Evolutionary conservation across 768 basidiomycete genomes (phyloP).

Genomic region (Tylopilus plumbeoviolaceoides): DNA sequence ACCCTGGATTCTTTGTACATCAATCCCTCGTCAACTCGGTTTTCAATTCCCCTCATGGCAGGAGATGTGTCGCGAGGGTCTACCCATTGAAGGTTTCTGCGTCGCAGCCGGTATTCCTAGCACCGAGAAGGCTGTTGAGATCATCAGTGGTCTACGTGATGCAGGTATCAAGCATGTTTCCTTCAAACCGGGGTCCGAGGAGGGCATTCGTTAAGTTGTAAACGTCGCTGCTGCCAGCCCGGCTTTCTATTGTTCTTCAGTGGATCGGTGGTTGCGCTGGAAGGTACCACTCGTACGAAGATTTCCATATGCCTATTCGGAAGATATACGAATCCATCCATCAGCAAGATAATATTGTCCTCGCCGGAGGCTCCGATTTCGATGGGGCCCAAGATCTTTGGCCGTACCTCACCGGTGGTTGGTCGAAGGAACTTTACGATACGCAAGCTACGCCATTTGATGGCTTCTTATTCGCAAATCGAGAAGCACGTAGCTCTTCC

Average conservation of each 20-base stretch:
- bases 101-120: constrained; percentile 96
- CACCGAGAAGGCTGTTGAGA: constrained; percentile 96
- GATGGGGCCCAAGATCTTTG: constrained; percentile 93
- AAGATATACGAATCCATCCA: constrained; percentile 89
- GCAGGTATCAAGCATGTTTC: constrained; percentile 95
- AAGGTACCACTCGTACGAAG: constrained; percentile 97
- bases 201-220: constrained; percentile 95
- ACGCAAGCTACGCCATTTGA: constrained; percentile 98
- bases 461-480: constrained; percentile 92
- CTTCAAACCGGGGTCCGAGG: constrained; percentile 98
- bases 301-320: constrained; percentile 95
- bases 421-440: constrained; percentile 78
- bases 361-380: constrained; percentile 94
- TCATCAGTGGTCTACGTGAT: constrained; percentile 74
- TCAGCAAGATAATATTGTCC: constrained; percentile 80
- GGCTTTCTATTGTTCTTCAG: constrained; percentile 95
- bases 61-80: constrained; percentile 91
- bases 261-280: constrained; percentile 99
- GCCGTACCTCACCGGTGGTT: constrained; percentile 96
- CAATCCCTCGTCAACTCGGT: constrained; percentile 92
- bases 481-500: constrained; percentile 90
- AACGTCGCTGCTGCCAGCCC: constrained; percentile 93
- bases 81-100: constrained; percentile 98
- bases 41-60: constrained; percentile 99
- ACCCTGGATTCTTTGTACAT: constrained; percentile 96